These are phyloP conservation scores for Schizophyllum commune DNA, from an alignment of 1,284 basidiomycete species.

Conservation along the genomic window DNA sequence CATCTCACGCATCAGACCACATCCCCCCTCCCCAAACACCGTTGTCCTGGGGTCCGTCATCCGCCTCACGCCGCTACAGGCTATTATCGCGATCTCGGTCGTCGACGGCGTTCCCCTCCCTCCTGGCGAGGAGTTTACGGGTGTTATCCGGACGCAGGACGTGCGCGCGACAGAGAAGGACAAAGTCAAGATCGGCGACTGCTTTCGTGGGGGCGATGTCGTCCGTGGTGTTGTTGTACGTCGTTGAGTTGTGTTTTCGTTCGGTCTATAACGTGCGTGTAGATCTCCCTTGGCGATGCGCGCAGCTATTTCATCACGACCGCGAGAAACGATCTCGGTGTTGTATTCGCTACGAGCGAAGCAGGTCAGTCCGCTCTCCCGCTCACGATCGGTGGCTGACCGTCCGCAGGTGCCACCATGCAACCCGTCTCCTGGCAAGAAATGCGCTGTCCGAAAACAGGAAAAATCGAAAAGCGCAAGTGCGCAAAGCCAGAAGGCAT, in stretches of 20 bases:
- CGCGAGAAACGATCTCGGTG: slow-evolving; percentile 89
- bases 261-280: slow-evolving; percentile 8
- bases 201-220: slow-evolving; percentile 94
- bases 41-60: slow-evolving; percentile 77
- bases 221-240: slow-evolving; percentile 88
- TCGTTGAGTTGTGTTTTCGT: slow-evolving; percentile 12
- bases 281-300: slow-evolving; percentile 92
- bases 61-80: slow-evolving; percentile 83
- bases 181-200: slow-evolving; percentile 88
- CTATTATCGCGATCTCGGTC: slow-evolving; percentile 80
- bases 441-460: slow-evolving; percentile 84
- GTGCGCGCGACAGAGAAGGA: slow-evolving; percentile 90
- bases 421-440: slow-evolving; percentile 86
- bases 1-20: slow-evolving; percentile 54
- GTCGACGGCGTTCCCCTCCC: slow-evolving; percentile 89
- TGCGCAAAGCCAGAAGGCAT: slow-evolving; percentile 79
- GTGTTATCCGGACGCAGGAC: slow-evolving; percentile 88
- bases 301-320: slow-evolving; percentile 94
- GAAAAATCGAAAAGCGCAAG: slow-evolving; percentile 76
- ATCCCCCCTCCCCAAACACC: slow-evolving; percentile 64
- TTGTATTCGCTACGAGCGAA: slow-evolving; percentile 82
- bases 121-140: slow-evolving; percentile 87
- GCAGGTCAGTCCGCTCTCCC: slow-evolving; percentile 39
- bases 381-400: neutral
- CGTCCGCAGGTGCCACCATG: slow-evolving; percentile 59